Evolutionary conservation across 257 asterid genomes (phyloP), one percentile per base, ranked within the genome.

Genomic region (Coffea canephora): DNA sequence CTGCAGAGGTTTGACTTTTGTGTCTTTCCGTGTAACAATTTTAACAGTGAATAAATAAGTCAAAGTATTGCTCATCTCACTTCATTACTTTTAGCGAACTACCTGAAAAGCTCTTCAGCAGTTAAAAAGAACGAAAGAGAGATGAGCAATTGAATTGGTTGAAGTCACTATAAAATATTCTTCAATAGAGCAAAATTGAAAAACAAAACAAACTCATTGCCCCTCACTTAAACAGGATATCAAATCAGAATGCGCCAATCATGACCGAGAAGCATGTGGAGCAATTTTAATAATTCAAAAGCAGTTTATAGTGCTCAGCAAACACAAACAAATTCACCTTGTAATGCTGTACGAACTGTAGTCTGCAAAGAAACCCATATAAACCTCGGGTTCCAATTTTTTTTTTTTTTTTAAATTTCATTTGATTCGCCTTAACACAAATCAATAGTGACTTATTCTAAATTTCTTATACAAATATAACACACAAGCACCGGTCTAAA

Each of bases 111-210:
- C 77, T 76, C 19, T 69, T 43, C 76, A 43, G 48, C 77, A 57
- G 52, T 54, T 57, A 18, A 10, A 79, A 50, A 52, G 78, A 27
- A 79, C 73, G 45, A 23, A 23, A 23, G 23, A 79, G 36, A 46
- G 3, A 49, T 21, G 9, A 31, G 34, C n/a, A 16, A 15, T 75
- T 75, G 68, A 6, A 14, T 18, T 8, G 57, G 23, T 71, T 39
- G 39, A 75, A 59, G 21, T 31, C 54, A 31, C 25, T 67, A 48
- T 31, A 75, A 3, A 71, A 59, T 75, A 31, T 0, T 31, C 31
- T 31, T 31, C 31, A 75, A 31, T 31, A 31, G 54, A 52, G 66
- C 36, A 73, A 11, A 7, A 52, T 39, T 27, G 10, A 50, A 50
- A 15, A 16, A 43, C 54, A 57, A 39, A 75, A 59, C n/a, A 34